These are phyloP conservation scores for Claviceps digitariae DNA, from an alignment of 2,329 filamentous ascomycete species.

Conservation along the genomic window DNA sequence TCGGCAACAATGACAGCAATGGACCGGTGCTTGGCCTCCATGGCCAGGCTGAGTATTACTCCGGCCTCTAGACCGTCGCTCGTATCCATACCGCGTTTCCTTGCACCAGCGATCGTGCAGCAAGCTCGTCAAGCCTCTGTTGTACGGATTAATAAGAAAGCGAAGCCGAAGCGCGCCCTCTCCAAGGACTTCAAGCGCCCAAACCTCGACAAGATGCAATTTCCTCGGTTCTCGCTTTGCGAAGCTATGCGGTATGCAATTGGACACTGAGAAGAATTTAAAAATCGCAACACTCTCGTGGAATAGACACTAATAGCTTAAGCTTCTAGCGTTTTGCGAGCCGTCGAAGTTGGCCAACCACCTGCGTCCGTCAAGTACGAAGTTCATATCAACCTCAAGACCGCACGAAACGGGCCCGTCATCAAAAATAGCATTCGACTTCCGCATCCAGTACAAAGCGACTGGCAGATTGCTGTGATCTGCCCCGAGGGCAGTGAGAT, in stretches of 20 bases:
- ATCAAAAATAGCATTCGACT: conserved; percentile 79
- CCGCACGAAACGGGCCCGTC: conserved; percentile 72
- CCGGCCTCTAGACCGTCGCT: conserved; percentile 28
- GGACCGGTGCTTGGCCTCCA: conserved; percentile 39
- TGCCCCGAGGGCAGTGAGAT: conserved; percentile 67
- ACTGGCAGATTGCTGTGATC: conserved; percentile 80
- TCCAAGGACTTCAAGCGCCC: conserved; percentile 56
- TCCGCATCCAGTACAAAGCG: conserved; percentile 79
- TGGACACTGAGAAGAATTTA: background rate
- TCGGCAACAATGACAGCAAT: conserved; percentile 32
- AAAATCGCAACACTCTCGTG: background rate
- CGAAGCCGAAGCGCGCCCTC: conserved; percentile 40
- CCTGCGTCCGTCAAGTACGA: conserved; percentile 75
- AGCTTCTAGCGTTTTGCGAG: conserved; percentile 63
- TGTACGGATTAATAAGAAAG: conserved; percentile 36
- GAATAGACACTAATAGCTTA: background rate
- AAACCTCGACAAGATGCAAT: conserved; percentile 49
- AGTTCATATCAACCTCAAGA: conserved; percentile 67
- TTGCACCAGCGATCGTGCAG: conserved; percentile 32
- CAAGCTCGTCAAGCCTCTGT: conserved; percentile 30
- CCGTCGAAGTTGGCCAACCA: conserved; percentile 75
- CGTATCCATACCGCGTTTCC: conserved; percentile 32
- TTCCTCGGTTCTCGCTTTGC: conserved; percentile 60
- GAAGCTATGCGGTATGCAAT: conserved; percentile 72
- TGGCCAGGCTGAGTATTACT: conserved; percentile 36